Base-by-base conservation (phyloP, 352 stramenopile species). In the Phytopythium cucurbitacearum region DNA sequence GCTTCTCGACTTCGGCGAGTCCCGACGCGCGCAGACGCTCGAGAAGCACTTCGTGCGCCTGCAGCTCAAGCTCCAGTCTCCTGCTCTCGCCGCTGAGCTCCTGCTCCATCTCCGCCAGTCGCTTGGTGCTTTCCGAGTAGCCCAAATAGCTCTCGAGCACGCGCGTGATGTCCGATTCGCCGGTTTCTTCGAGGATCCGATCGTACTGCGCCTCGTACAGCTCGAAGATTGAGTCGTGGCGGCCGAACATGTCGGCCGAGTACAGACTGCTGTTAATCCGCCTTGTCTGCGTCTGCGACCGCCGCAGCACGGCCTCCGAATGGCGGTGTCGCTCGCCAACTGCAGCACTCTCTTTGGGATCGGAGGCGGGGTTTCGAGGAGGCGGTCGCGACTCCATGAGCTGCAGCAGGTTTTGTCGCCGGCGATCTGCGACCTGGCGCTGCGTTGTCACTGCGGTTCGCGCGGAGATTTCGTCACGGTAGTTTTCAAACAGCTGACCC, bases 121-220 rank as follows among this genome's bases (percentile, higher is more conserved):
- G 56, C 16, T 59, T 51, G 10, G 60, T 60, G 43, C 62, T 79
- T 37, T 70, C 62, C 3, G 54, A 36, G 50, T 69, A 80, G 12
- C 57, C 64, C 5, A 70, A n/a, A 47, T 80, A 87, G 3, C 72
- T 66, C 46, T 84, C 69, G 0, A 87, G 34, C 41, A 87, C 65
- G 32, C 81, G 53, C 8, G 48, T 62, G 13, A 85, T 42, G 41
- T 90, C 74, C 7, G 61, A 60, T 53, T 90, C 79, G 32, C 65
- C 47, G 0, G 79, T 82, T 52, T 84, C 58, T 7, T 58, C 53
- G 2, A 90, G 57, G 10, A 86, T 69, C 3, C 66, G 67, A 2
- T 71, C 72, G 53, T 84, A 89, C 40, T 87, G 74, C 0, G 55
- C 66, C 56, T 89, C 79, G 53, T 85, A 85, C 4, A 81, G 56